Conservation (phyloP, 345 rosid species). For the Mangifera indica region DNA sequence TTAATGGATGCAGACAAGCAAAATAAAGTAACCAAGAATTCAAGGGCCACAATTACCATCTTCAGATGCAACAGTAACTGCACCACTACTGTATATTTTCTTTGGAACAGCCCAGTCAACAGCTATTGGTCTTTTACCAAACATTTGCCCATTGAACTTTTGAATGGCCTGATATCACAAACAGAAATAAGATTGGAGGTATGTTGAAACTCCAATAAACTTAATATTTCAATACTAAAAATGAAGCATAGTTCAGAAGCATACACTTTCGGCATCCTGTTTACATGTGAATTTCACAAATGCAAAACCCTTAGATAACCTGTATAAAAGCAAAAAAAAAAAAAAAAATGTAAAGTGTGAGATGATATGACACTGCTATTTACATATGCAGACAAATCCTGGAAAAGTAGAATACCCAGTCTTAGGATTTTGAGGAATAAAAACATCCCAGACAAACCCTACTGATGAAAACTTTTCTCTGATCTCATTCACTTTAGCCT, state of each 20-base stretch:
- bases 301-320: slow-evolving; percentile 90
- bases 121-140: slow-evolving; percentile 77
- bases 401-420: slow-evolving; percentile 55
- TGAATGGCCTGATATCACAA: slow-evolving; percentile 62
- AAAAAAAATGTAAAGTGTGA: not conserved
- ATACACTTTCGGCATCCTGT: slow-evolving; percentile 83
- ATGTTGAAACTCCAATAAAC: slow-evolving; percentile 7
- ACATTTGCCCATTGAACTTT: slow-evolving; percentile 77
- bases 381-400: not conserved
- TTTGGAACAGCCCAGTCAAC: slow-evolving; percentile 98
- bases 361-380: not conserved
- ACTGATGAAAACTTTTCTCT: slow-evolving; percentile 61
- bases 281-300: slow-evolving; percentile 92
- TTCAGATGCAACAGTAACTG: slow-evolving; percentile 41
- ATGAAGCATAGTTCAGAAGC: slow-evolving; percentile 19
- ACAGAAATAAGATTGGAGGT: slow-evolving; percentile 11
- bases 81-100: slow-evolving; percentile 57
- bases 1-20: not conserved
- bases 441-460: slow-evolving; percentile 93
- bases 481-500: slow-evolving; percentile 68
- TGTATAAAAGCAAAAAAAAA: slow-evolving; percentile 37
- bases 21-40: not conserved
- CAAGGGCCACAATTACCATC: slow-evolving; percentile 51
- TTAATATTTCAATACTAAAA: not conserved
- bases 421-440: slow-evolving; percentile 66